Evolutionary conservation across 192 early-diverging fungal species (phyloP).

Genomic region (Linnemannia zychae): DNA sequence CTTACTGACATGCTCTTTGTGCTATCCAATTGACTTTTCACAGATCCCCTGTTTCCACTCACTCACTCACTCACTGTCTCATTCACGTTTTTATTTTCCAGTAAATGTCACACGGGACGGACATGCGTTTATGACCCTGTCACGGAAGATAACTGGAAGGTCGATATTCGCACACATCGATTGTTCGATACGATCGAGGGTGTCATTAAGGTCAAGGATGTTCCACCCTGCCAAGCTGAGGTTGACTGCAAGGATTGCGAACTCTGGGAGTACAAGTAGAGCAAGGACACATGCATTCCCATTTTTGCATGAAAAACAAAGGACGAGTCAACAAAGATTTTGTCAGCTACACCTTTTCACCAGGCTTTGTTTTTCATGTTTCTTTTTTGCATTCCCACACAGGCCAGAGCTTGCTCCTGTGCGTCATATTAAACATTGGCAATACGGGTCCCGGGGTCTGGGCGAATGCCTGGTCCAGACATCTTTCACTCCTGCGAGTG

Average conservation of each 20-base stretch:
- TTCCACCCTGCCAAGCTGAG: slow-evolving; percentile 64
- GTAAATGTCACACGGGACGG: slow-evolving; percentile 67
- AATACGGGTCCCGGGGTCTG: too few species aligned
- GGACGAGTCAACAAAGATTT: background rate
- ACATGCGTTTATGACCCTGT: slow-evolving; percentile 79
- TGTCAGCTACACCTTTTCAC: too few species aligned
- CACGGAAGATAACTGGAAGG: slow-evolving; percentile 70
- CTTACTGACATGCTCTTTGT: slow-evolving; percentile 15
- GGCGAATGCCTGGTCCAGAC: too few species aligned
- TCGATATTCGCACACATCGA: slow-evolving; percentile 84
- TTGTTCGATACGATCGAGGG: slow-evolving; percentile 84
- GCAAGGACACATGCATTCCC: background rate
- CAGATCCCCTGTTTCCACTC: too few species aligned
- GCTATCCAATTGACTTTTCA: too few species aligned
- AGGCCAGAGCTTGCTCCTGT: too few species aligned
- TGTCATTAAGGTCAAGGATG: slow-evolving; percentile 62
- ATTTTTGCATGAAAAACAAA: background rate
- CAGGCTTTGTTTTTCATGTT: too few species aligned
- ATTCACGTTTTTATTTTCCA: slow-evolving; percentile 7
- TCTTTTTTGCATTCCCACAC: too few species aligned
- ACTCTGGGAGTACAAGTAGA: slow-evolving; percentile 74
- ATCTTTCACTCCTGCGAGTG: too few species aligned
- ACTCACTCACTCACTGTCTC: background rate
- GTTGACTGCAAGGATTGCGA: slow-evolving; percentile 83
- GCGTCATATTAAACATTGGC: too few species aligned